phyloP scores from a whole-genome alignment of 2,329 filamentous ascomycete genomes.

The Mycogone perniciosa region DNA sequence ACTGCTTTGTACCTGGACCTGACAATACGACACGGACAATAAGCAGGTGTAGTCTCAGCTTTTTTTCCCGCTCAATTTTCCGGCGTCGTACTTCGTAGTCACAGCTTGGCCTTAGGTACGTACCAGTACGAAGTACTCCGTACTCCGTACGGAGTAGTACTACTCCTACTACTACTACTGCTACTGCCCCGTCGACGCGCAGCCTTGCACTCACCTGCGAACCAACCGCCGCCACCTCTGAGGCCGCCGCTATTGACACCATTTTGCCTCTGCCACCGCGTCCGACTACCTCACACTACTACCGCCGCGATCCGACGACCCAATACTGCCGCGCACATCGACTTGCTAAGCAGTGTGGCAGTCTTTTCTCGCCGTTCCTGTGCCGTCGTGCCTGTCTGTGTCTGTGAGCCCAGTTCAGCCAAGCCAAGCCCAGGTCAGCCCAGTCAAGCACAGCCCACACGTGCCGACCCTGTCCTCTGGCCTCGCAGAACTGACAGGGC shows the following conservation, averaged over 20 bases:
- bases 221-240: not conserved
- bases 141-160: no score
- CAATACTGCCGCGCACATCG: not conserved
- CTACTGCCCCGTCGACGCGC: not conserved
- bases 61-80: no score
- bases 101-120: no score
- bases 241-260: no score
- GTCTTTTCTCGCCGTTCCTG: not conserved
- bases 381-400: constrained; percentile 11
- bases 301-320: not conserved
- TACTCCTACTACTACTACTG: not conserved
- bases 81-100: no score
- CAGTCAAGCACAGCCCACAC: constrained; percentile 13
- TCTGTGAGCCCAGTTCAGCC: constrained; percentile 8
- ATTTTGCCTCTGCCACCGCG: no score
- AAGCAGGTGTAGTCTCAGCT: no score
- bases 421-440: constrained; percentile 11
- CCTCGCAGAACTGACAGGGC: not conserved
- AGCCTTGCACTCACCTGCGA: not conserved
- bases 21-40: no score
- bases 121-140: no score
- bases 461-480: not conserved
- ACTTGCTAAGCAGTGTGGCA: not conserved
- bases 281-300: not conserved
- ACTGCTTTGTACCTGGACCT: no score